Evolutionary conservation across 1,284 basidiomycete species (phyloP), one percentile per base, ranked within the genome.

Genomic region (Melampsora larici-populina): DNA sequence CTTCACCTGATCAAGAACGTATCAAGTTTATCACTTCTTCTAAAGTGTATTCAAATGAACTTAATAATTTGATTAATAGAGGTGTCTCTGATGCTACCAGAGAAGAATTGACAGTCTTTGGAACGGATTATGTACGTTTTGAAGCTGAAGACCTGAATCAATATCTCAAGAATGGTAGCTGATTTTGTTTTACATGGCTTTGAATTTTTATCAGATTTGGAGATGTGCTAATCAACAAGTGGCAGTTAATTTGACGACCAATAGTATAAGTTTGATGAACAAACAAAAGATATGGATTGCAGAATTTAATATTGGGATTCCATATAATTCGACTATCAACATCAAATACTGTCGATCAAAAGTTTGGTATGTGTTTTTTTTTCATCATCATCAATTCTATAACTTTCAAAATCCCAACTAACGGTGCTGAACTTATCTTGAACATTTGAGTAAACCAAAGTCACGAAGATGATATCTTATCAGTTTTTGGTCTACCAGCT

Each of bases 401-500:
- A n/a, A n/a, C n/a, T n/a, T n/a, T n/a, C n/a, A n/a, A n/a, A n/a
- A n/a, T n/a, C n/a, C n/a, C n/a, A n/a, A n/a, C n/a, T n/a, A n/a
- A n/a, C n/a, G n/a, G n/a, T n/a, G n/a, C n/a, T n/a, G n/a, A n/a
- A n/a, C n/a, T n/a, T n/a, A n/a, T n/a, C n/a, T n/a, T n/a, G n/a
- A n/a, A n/a, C n/a, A n/a, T n/a, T 55, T 55, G 24, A 55, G 24
- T 21, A 55, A 55, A 55, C 4, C 4, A n/a, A 33, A 69, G 75
- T 15, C 71, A 67, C n/a, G 68, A 75, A 60, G 73, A 75, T 40
- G 73, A 75, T 43, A 75, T 75, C 29, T 75, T 75, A n/a, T 13
- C 78, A 31, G 74, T 80, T 88, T 92, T 91, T 82, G 90, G 90
- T 65, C 91, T 90, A 0, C 88, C 86, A 29, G 82, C 86, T 6